Conservation (phyloP, 1,284 basidiomycete species). For the Malassezia restricta region DNA sequence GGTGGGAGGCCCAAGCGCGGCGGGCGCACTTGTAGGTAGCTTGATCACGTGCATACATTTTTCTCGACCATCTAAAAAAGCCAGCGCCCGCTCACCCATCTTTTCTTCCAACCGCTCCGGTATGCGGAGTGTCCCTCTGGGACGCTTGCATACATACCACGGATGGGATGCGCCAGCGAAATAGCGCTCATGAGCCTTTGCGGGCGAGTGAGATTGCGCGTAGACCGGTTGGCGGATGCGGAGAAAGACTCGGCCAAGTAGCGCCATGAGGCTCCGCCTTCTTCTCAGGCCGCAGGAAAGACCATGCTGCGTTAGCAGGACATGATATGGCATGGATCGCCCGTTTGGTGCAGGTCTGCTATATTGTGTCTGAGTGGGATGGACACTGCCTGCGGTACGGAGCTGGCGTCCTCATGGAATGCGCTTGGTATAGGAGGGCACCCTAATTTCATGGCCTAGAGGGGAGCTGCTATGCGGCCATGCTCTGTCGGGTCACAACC, state of each 20-base stretch:
- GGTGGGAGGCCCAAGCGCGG: neutral
- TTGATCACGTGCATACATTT: neutral
- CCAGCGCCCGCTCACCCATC: neutral
- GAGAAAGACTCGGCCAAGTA: conserved; percentile 4
- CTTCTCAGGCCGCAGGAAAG: neutral
- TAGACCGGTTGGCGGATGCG: conserved; percentile 17
- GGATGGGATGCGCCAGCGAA: conserved; percentile 13
- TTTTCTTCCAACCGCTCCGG: conserved; percentile 9
- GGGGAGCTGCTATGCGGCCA: conserved; percentile 15
- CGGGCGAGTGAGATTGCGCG: conserved; percentile 15
- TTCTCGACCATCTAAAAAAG: conserved; percentile 5
- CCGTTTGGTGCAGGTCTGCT: conserved; percentile 14
- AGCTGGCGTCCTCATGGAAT: neutral
- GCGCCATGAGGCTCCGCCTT: neutral
- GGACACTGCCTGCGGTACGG: neutral
- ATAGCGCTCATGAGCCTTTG: conserved; percentile 13
- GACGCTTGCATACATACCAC: conserved; percentile 13
- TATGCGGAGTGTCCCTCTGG: conserved; percentile 6
- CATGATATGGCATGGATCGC: conserved; percentile 11
- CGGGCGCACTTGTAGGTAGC: neutral
- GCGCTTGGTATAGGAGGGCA: conserved; percentile 2
- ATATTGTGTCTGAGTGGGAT: conserved; percentile 4
- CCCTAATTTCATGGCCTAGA: conserved; percentile 19
- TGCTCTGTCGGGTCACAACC: conserved; percentile 18
- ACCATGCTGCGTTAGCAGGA: conserved; percentile 14